Evolutionary conservation across 768 basidiomycete species (phyloP), one percentile per base, ranked within the genome.

Genomic region (Inosperma sp.): DNA sequence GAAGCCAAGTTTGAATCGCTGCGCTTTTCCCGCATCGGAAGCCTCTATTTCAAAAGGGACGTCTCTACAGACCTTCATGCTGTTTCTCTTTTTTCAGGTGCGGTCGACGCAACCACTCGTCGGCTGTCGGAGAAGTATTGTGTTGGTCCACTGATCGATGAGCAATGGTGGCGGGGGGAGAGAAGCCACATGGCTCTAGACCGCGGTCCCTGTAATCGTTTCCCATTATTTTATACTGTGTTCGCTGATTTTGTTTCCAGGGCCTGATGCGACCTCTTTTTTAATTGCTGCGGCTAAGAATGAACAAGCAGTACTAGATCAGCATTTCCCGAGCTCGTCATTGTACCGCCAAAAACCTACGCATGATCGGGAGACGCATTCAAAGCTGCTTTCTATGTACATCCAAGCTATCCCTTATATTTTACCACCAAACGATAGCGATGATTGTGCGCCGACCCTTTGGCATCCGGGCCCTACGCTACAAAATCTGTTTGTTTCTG

Each of bases 121-220:
- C 23, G 19, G 37, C 41, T 33, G 35, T 44, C 59, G 8, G 48
- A 56, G 30, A 60, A 53, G 45, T 66, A 61, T 48, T 53, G 64
- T 12, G 62, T 69, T 19, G 70, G 68, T 8, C 70, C 60, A 8
- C 60, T 58, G 26, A 51, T 59, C 0, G 60, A 67, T 44, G 35
- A 61, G 9, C 58, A 60, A 34, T 68, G 63, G 55, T 68, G 64
- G 62, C 56, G 60, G 9, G 61, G 58, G 33, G 60, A 62, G 26
- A 58, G 69, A 27, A 58, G 42, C 13, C 27, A 25, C 14, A 49
- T 68, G 60, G 45, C 56, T 40, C 27, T 60, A 6, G 58, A 69
- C 54, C 56, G 60, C 26, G 70, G 70, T 29, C 70, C 70, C 22
- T 71, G 69, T 71, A 48, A 50, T 63, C 57, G 4, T 41, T 53